Percentiles rank a stretch among this genome's conserved stretches.
Evolutionary conservation across 164 flowering plant species (phyloP).

Genomic region (Vitis rotundifolia): DNA sequence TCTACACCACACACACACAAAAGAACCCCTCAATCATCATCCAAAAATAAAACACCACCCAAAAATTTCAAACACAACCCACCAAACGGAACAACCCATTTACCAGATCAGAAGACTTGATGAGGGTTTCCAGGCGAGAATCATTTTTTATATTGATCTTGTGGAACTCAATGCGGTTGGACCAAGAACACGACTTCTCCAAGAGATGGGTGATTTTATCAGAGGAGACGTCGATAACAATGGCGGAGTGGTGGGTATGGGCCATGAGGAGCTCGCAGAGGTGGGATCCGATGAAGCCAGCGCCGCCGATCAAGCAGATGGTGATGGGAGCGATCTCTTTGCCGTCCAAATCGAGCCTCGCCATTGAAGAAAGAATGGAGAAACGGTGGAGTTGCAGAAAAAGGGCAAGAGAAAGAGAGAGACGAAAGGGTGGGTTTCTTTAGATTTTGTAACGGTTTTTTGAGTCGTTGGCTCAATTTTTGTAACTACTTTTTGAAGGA

Average conservation of each 20-base stretch:
- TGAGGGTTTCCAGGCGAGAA: conserved; percentile 92
- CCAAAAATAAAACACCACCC: background rate
- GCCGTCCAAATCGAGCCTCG: conserved; percentile 78
- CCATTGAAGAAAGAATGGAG: conserved; percentile 13
- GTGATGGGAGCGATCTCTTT: conserved; percentile 59
- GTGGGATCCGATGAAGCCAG: conserved; percentile 91
- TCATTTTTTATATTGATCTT: conserved; percentile 94
- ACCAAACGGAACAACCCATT: background rate
- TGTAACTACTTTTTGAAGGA: too few relatives aligned
- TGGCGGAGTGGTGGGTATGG: conserved; percentile 75
- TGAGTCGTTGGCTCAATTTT: too few relatives aligned
- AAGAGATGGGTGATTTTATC: conserved; percentile 85
- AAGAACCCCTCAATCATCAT: too few relatives aligned
- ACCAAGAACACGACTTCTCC: conserved; percentile 56
- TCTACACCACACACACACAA: conserved; percentile 29
- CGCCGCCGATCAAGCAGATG: conserved; percentile 89
- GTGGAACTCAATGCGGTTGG: conserved; percentile 86
- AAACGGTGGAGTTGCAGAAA: too few relatives aligned
- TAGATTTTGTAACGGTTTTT: too few relatives aligned
- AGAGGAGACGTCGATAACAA: conserved; percentile 76
- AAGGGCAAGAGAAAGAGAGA: too few relatives aligned
- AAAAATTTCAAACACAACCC: conserved; percentile 10
- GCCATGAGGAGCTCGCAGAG: conserved; percentile 79
- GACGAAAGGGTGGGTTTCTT: too few relatives aligned
- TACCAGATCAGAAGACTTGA: conserved; percentile 98